phyloP scores from a whole-genome alignment of 148 eudicot species.

The Mesembryanthemum crystallinum region DNA sequence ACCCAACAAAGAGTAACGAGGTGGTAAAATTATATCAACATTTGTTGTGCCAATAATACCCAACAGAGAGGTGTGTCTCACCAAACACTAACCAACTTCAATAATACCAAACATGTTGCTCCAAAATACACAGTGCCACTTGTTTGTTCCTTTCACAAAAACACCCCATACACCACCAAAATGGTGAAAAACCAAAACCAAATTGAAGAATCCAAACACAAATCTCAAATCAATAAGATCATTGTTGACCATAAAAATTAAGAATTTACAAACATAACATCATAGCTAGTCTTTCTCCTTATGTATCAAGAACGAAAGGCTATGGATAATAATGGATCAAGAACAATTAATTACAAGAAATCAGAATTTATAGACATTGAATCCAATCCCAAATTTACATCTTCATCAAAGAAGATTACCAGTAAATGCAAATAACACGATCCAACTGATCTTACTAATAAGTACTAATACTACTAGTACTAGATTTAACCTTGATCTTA shows the following conservation, averaged over 20 bases:
- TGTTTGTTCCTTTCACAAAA: neutral
- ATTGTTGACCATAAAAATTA: neutral
- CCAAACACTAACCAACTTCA: conserved; percentile 9
- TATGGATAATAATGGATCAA: neutral
- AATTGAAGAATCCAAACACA: conserved; percentile 1
- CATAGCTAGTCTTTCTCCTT: neutral
- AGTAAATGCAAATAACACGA: neutral
- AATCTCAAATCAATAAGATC: neutral
- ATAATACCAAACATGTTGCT: conserved; percentile 20
- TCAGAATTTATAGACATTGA: neutral
- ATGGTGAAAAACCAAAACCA: neutral
- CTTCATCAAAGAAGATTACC: neutral
- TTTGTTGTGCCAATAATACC: no score
- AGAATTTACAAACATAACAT: neutral
- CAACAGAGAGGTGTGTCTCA: neutral
- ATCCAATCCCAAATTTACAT: conserved; percentile 26
- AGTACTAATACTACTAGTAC: neutral
- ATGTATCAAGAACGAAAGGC: neutral
- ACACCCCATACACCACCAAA: neutral
- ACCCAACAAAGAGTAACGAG: no score
- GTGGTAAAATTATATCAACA: no score
- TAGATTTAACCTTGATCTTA: neutral
- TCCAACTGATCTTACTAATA: neutral
- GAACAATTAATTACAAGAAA: conserved; percentile 14
- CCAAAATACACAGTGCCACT: neutral